Base-by-base conservation (phyloP, 2,329 filamentous ascomycete genomes). In the Tolypocladium inflatum region DNA sequence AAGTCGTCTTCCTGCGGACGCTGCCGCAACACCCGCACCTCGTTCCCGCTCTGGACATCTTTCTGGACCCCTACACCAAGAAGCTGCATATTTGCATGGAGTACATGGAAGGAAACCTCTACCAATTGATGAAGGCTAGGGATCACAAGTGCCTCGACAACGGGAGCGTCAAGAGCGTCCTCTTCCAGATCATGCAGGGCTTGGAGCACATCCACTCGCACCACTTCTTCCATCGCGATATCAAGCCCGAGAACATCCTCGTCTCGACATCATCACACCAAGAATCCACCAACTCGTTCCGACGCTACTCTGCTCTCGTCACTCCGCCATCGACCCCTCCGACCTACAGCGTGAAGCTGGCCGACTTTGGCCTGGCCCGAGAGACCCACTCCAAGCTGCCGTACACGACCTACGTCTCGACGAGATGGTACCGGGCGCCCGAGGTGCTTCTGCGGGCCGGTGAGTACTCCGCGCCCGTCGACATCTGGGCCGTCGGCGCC, bases 71-170 rank as follows among this genome's bases (percentile, higher is more conserved):
- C 0, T 89, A 91, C 72, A 96, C 84, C 76, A 95, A 92, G 77
- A 96, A 97, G 76, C 85, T 99, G 51, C 94, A 99, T 74, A 99
- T 99, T 65, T 87, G 85, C 69, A 99, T 99, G 94, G 94, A 99
- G 77, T 97, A 96, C 75, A 99, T 99, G 94, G 94, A 99, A 72
- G 94, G 94, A 55, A 99, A 99, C 73, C 81, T 99, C 1, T 99
- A 99, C 74, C 94, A 99, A 74, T 77, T 99, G 62, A 99, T 99
- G 94, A 99, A 99, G 78, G 88, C 94, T 56, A 86, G 94, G 60
- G 94, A 99, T 65, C 93, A 97, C 79, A 97, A 97, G 74, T 88
- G 81, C 62, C 81, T 99, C 35, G 94, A 99, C 68, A 89, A 89
- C 57, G 84, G 83, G 61, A 96, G 90, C 67, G 94, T 99, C 61